A percentile compares a stretch with the other conserved stretches of the same genome.
These are phyloP conservation scores for Aspergillus taichungensis DNA, from an alignment of 495 filamentous ascomycete species.

Conservation along the genomic window DNA sequence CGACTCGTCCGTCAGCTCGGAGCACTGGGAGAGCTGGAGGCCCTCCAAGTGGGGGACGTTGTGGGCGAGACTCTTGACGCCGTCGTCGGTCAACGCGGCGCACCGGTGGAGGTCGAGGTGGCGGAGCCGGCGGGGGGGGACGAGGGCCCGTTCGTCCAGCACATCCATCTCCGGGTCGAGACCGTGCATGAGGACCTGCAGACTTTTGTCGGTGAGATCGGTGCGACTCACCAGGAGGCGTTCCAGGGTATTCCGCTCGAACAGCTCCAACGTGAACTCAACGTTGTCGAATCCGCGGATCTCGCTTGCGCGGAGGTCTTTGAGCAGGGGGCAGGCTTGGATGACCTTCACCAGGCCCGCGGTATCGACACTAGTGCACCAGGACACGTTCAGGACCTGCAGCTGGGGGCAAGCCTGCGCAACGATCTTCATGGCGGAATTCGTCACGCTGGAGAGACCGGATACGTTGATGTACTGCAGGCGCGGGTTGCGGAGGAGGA, in stretches of 20 bases:
- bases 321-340: slow-evolving; percentile 59
- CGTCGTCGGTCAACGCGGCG: slow-evolving; percentile 56
- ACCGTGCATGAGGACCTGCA: slow-evolving; percentile 67
- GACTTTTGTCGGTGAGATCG: slow-evolving; percentile 61
- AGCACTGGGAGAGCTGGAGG: slow-evolving; percentile 68
- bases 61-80: slow-evolving; percentile 56
- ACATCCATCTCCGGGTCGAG: slow-evolving; percentile 64
- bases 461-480: slow-evolving; percentile 79
- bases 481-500: slow-evolving; percentile 67
- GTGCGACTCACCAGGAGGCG: slow-evolving; percentile 71
- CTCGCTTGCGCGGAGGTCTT: slow-evolving; percentile 76
- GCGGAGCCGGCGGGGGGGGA: slow-evolving; percentile 68
- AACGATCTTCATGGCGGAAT: slow-evolving; percentile 80
- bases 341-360: slow-evolving; percentile 68
- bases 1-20: slow-evolving; percentile 60
- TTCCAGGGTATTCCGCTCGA: slow-evolving; percentile 71
- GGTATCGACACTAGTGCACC: slow-evolving; percentile 82
- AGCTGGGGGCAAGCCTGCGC: slow-evolving; percentile 73
- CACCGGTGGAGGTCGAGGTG: slow-evolving; percentile 84
- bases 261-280: slow-evolving; percentile 61
- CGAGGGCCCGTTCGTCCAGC: slow-evolving; percentile 63
- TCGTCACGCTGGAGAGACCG: slow-evolving; percentile 69
- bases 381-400: slow-evolving; percentile 78
- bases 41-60: slow-evolving; percentile 76
- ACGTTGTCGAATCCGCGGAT: slow-evolving; percentile 67